Percentiles rank a stretch among this genome's conserved stretches.
Evolutionary conservation across 139 green algal species (phyloP).

Genomic region (Raphidocelis subcapitata): DNA sequence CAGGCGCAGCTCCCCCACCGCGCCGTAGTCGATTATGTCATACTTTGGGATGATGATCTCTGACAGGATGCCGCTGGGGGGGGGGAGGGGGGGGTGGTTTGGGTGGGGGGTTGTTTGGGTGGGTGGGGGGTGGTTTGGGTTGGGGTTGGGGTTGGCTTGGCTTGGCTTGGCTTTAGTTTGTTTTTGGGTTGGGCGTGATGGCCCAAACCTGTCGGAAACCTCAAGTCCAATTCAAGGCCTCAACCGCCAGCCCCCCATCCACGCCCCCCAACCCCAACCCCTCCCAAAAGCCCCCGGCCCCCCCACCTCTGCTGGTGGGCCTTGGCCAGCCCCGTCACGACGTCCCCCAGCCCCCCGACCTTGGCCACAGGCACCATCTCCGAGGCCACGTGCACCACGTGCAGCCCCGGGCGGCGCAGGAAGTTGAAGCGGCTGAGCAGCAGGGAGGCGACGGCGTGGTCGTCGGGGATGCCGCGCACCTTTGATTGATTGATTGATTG

Average conservation of each 20-base stretch:
- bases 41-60: slow-evolving; percentile 94
- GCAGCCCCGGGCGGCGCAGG: slow-evolving; percentile 44
- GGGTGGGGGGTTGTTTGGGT: no score
- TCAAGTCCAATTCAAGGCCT: no score
- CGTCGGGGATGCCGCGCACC: neutral
- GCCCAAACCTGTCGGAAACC: no score
- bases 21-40: slow-evolving; percentile 45
- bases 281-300: no score
- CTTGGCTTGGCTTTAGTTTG: no score
- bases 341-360: slow-evolving; percentile 90
- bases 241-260: no score
- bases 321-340: slow-evolving; percentile 82
- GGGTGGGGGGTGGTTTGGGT: no score
- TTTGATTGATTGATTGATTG: neutral
- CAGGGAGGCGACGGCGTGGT: slow-evolving; percentile 18
- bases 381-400: slow-evolving; percentile 88
- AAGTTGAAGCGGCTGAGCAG: slow-evolving; percentile 30
- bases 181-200: no score
- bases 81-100: no score
- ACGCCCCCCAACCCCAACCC: no score
- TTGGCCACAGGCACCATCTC: slow-evolving; percentile 99
- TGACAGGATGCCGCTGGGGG: slow-evolving; percentile 49
- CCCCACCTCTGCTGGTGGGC: slow-evolving; percentile 65
- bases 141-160: no score
- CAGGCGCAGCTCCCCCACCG: slow-evolving; percentile 4